Conservation (phyloP, 768 basidiomycete species). For the Hericium erinaceus region DNA sequence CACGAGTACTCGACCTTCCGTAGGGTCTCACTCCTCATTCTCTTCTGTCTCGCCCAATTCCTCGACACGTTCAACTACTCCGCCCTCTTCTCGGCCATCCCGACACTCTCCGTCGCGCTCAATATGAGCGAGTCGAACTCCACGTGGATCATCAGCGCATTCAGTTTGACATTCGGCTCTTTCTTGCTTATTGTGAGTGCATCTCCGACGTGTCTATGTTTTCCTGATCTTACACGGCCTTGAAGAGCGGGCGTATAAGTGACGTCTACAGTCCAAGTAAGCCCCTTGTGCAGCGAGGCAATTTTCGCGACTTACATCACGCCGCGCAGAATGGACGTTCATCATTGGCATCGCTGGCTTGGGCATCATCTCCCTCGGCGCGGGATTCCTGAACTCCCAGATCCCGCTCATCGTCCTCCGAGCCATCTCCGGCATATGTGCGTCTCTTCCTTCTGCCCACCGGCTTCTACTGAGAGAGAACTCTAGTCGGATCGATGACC, state of each 20-base stretch:
- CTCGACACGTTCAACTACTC: slow-evolving; percentile 29
- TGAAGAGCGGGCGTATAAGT: slow-evolving; percentile 23
- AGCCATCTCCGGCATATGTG: background rate
- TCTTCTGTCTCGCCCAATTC: slow-evolving; percentile 30
- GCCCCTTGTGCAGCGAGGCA: background rate
- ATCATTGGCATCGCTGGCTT: background rate
- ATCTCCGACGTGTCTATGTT: background rate
- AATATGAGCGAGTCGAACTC: slow-evolving; percentile 19
- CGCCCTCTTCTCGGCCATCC: slow-evolving; percentile 25
- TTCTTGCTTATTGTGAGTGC: slow-evolving; percentile 25
- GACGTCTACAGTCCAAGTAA: slow-evolving; percentile 25
- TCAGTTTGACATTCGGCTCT: slow-evolving; percentile 27
- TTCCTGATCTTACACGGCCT: background rate
- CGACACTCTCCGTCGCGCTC: slow-evolving; percentile 18
- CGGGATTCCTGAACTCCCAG: background rate
- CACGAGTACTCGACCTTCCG: slow-evolving; percentile 18
- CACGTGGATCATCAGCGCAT: slow-evolving; percentile 28
- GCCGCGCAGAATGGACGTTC: background rate
- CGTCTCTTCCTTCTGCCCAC: background rate
- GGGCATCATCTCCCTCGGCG: background rate
- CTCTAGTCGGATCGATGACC: slow-evolving; percentile 32
- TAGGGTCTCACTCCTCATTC: slow-evolving; percentile 22
- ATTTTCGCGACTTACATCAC: background rate
- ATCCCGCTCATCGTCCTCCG: background rate
- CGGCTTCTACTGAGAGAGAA: background rate